These are phyloP conservation scores for Amborella trichopoda DNA, from an alignment of 164 flowering plant genomes.

Conservation along the genomic window DNA sequence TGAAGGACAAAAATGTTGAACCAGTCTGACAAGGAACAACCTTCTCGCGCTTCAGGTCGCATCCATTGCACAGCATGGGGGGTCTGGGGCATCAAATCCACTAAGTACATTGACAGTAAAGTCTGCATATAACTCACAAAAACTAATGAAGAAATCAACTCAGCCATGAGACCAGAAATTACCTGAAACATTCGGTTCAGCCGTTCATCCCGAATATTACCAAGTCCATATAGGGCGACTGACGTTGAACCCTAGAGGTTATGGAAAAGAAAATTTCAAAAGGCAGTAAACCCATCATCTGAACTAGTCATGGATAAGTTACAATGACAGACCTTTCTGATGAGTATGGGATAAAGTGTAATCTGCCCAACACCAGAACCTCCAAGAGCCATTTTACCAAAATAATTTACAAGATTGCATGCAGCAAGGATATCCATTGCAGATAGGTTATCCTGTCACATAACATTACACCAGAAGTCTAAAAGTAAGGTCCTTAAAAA, in stretches of 20 bases:
- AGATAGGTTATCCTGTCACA: constrained; percentile 96
- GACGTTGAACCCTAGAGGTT: constrained; percentile 83
- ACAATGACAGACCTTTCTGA: constrained; percentile 69
- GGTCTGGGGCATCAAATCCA: constrained; percentile 48
- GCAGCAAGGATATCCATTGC: constrained; percentile 95
- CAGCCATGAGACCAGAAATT: background rate
- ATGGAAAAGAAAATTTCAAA: too few species aligned
- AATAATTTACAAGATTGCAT: constrained; percentile 96
- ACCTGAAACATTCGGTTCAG: constrained; percentile 99
- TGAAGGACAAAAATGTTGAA: constrained; percentile 94
- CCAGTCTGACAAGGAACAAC: constrained; percentile 79
- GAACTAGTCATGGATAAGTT: too few species aligned
- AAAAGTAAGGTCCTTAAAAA: too few species aligned
- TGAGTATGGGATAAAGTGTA: constrained; percentile 74
- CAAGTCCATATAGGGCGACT: constrained; percentile 95
- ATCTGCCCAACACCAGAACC: constrained; percentile 99
- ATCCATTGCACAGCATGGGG: constrained; percentile 99
- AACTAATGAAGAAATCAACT: background rate
- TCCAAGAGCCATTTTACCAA: constrained; percentile 95
- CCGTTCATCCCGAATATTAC: constrained; percentile 96
- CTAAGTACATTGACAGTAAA: too few species aligned
- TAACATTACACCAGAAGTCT: too few species aligned
- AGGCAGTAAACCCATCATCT: too few species aligned
- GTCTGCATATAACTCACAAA: background rate
- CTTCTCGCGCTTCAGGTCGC: constrained; percentile 91